Evolutionary conservation across 176 grass and related monocot species (phyloP).

Genomic region (Elaeis guineensis): DNA sequence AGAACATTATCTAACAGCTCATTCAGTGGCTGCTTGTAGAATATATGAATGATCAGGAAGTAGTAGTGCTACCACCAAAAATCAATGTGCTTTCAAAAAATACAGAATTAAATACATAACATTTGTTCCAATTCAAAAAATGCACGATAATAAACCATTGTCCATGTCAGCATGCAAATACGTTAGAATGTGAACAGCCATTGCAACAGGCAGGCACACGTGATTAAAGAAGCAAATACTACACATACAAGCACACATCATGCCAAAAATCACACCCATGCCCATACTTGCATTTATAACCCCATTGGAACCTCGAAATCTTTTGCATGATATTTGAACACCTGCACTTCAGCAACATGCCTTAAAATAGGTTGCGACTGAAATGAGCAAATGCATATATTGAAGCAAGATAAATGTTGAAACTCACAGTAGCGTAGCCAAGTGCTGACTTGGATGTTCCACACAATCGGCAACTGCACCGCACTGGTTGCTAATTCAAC

Average conservation of each 20-base stretch:
- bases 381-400: slow-evolving; percentile 7
- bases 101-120: neutral
- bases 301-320: too few species aligned
- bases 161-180: too few species aligned
- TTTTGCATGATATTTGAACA: too few species aligned
- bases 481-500: slow-evolving; percentile 78
- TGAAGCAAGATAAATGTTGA: slow-evolving; percentile 9
- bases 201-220: too few species aligned
- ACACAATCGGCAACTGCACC: slow-evolving; percentile 81
- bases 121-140: neutral
- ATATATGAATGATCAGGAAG: neutral
- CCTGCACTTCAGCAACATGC: neutral
- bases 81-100: too few species aligned
- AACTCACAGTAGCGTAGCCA: slow-evolving; percentile 94
- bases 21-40: neutral
- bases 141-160: neutral
- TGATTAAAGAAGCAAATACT: too few species aligned
- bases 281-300: too few species aligned
- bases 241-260: too few species aligned
- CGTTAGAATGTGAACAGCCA: too few species aligned
- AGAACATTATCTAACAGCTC: too few species aligned
- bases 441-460: slow-evolving; percentile 99
- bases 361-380: neutral
- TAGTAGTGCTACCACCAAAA: too few species aligned
- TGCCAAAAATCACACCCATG: too few species aligned